phyloP scores from a whole-genome alignment of 495 filamentous ascomycete genomes.

The Penicillium bialowiezense region DNA sequence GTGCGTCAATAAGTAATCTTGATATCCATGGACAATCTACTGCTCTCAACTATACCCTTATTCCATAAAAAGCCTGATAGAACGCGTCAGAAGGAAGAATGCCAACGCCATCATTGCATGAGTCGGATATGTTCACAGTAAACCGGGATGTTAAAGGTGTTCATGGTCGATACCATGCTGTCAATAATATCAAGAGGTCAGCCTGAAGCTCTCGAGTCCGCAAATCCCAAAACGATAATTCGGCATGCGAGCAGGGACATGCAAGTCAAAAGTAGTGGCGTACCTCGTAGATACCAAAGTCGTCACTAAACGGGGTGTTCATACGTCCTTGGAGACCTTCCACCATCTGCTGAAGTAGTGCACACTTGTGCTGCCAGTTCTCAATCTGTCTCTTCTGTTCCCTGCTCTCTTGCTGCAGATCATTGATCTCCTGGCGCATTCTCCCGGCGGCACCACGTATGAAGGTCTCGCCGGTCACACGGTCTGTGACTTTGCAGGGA shows the following conservation, averaged over 20 bases:
- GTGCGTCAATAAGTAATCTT: no score
- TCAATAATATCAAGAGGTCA: no score
- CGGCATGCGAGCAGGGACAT: background rate
- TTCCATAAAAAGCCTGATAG: no score
- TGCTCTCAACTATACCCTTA: no score
- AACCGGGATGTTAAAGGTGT: background rate
- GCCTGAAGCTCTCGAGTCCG: no score
- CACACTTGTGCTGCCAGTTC: slow-evolving; percentile 1
- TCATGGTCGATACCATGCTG: background rate
- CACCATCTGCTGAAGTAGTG: background rate
- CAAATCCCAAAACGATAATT: background rate
- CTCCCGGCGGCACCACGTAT: slow-evolving; percentile 53
- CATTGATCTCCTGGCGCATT: slow-evolving; percentile 3
- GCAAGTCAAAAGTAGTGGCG: background rate
- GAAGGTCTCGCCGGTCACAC: slow-evolving; percentile 78
- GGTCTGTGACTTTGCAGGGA: slow-evolving; percentile 78
- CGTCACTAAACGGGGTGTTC: no score
- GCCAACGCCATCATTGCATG: no score
- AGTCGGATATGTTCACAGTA: background rate
- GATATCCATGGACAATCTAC: no score
- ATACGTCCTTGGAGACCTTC: background rate
- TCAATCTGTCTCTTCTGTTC: background rate
- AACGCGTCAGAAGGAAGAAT: no score
- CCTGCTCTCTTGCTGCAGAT: background rate
- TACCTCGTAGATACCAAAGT: background rate